These are phyloP conservation scores for Fusarium proliferatum DNA, from an alignment of 2,329 filamentous ascomycete species.

Conservation along the genomic window DNA sequence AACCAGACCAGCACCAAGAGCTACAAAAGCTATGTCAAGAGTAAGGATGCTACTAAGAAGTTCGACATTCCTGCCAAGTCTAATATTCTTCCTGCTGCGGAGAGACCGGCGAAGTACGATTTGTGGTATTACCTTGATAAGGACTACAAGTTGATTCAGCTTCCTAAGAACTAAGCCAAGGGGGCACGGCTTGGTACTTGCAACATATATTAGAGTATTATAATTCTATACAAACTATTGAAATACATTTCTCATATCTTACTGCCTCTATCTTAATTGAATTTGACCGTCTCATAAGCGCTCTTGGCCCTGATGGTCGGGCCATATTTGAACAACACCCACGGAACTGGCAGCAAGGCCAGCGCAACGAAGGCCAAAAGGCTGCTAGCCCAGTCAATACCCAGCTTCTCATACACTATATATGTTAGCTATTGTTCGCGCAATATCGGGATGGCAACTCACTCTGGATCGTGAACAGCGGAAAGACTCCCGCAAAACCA, in stretches of 20 bases:
- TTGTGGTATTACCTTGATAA: conserved; percentile 53
- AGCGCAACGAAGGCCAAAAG: conserved; percentile 60
- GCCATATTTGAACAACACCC: conserved; percentile 63
- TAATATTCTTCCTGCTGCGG: conserved; percentile 45
- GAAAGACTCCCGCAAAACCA: conserved; percentile 65
- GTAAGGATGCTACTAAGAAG: conserved; percentile 46
- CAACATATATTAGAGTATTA: neutral
- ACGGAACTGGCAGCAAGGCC: conserved; percentile 62
- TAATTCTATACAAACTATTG: neutral
- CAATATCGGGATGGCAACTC: conserved; percentile 25
- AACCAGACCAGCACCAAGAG: conserved; percentile 53
- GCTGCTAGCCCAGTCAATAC: conserved; percentile 60
- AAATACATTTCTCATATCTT: neutral
- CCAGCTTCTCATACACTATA: conserved; percentile 55
- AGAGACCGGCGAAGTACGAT: conserved; percentile 49
- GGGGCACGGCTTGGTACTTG: accelerated
- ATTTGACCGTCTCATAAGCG: conserved; percentile 18
- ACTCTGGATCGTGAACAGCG: conserved; percentile 70
- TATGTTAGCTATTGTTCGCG: conserved; percentile 2
- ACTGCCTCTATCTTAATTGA: neutral
- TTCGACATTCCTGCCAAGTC: conserved; percentile 49
- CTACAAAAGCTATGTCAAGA: conserved; percentile 49
- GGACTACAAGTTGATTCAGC: conserved; percentile 47
- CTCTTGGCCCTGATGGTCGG: conserved; percentile 42
- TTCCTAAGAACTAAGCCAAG: conserved; percentile 43